Evolutionary conservation across 2,329 filamentous ascomycete genomes (phyloP).

Genomic region (Tolypocladium tropicale): DNA sequence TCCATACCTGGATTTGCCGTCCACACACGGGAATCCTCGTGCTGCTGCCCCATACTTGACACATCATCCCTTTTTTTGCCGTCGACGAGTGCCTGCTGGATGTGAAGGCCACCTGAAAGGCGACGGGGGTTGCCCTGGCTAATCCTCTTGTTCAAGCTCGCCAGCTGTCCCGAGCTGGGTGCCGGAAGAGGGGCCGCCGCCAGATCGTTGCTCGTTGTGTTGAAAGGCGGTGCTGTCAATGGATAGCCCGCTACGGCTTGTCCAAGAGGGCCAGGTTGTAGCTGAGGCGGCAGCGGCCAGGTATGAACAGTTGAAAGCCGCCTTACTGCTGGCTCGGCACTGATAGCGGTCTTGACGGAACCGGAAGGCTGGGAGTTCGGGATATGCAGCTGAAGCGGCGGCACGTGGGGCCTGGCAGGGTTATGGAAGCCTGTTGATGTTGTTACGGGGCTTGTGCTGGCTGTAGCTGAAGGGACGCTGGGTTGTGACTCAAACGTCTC

Average conservation of each 20-base stretch:
- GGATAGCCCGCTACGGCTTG: constrained; percentile 22
- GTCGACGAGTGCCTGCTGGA: not conserved
- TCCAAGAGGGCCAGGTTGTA: constrained; percentile 12
- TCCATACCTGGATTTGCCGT: not conserved
- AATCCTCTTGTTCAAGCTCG: constrained; percentile 25
- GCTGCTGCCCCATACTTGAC: not conserved
- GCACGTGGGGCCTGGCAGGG: not conserved
- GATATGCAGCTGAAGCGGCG: constrained; percentile 18
- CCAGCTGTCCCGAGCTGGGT: constrained; percentile 28
- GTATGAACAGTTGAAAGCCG: constrained; percentile 28
- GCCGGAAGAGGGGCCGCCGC: constrained; percentile 25
- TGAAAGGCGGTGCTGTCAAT: constrained; percentile 27
- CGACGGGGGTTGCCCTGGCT: constrained; percentile 28
- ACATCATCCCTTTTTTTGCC: not conserved
- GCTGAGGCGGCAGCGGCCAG: constrained; percentile 31
- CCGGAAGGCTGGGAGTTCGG: constrained; percentile 8
- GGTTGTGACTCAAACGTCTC: not conserved
- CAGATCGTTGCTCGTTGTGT: constrained; percentile 20
- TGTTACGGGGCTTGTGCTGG: no score
- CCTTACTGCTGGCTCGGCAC: constrained; percentile 11
- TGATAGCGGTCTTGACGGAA: constrained; percentile 2
- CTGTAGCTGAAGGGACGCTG: not conserved
- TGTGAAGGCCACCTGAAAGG: constrained; percentile 30
- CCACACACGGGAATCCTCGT: not conserved
- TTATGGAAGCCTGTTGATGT: not conserved